These are phyloP conservation scores for Rhododendron simsii DNA, from an alignment of 148 eudicot species.

Conservation along the genomic window DNA sequence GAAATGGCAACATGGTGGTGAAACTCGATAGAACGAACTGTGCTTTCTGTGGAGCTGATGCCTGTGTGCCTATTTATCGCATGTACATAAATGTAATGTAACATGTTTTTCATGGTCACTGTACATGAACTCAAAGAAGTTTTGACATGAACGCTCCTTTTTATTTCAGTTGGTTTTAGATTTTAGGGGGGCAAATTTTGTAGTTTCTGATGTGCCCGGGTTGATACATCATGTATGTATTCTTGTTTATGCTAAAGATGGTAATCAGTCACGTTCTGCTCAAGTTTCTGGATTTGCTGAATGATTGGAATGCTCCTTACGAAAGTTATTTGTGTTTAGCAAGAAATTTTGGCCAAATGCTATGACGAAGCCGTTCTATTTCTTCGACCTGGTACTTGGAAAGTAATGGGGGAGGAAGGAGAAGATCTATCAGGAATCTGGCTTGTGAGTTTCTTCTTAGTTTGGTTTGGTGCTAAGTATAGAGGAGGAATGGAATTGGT, in stretches of 20 bases:
- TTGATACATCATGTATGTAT: background rate
- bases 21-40: background rate
- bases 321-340: background rate
- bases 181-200: slow-evolving; percentile 3
- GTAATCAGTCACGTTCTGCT: background rate
- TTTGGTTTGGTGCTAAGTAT: background rate
- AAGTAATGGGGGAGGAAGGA: background rate
- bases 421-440: background rate
- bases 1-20: background rate
- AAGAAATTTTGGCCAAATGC: background rate
- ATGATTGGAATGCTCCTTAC: background rate
- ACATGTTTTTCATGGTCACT: background rate
- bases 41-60: background rate
- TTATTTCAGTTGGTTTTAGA: background rate
- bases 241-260: background rate
- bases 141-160: background rate
- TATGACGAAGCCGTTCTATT: background rate
- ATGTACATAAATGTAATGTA: background rate
- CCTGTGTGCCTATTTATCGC: background rate
- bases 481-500: background rate
- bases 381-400: background rate
- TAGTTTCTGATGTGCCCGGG: background rate
- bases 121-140: background rate
- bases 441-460: background rate
- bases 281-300: background rate